A percentile compares a stretch with the other conserved stretches of the same genome.
phyloP scores from a whole-genome alignment of 352 stramenopile genomes.

The Phytopythium sindhum region DNA sequence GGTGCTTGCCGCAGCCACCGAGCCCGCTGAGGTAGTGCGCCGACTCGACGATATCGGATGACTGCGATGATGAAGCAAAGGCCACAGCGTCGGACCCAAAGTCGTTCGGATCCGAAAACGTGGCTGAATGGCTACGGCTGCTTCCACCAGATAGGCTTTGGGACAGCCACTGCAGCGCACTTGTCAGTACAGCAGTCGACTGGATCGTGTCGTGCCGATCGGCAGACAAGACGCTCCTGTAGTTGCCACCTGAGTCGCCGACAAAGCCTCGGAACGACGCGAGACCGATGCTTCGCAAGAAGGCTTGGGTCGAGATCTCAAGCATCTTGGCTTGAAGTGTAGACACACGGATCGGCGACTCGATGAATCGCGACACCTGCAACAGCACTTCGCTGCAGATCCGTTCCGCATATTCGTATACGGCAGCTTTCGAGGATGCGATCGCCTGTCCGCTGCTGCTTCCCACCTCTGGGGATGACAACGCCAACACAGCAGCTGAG shows the following conservation, averaged over 20 bases:
- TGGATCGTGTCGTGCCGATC: constrained; percentile 58
- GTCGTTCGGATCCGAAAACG: constrained; percentile 40
- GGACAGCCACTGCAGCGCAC: constrained; percentile 67
- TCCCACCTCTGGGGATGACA: constrained; percentile 33
- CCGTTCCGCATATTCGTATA: constrained; percentile 74
- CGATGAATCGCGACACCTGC: constrained; percentile 77
- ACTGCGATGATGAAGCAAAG: constrained; percentile 12
- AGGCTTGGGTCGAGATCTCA: constrained; percentile 69
- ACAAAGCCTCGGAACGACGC: constrained; percentile 77
- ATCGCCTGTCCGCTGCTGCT: constrained; percentile 22
- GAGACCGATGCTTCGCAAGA: constrained; percentile 74
- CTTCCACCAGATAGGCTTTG: constrained; percentile 10
- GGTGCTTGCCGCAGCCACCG: constrained; percentile 73
- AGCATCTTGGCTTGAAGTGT: constrained; percentile 73
- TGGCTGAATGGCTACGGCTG: neutral
- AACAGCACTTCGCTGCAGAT: constrained; percentile 86
- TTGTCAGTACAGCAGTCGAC: constrained; percentile 69
- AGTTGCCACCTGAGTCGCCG: constrained; percentile 39
- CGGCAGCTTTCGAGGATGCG: constrained; percentile 41
- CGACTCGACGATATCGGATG: constrained; percentile 27
- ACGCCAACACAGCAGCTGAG: constrained; percentile 55
- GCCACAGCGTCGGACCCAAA: constrained; percentile 23
- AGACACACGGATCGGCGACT: constrained; percentile 72
- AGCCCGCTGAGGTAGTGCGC: constrained; percentile 73
- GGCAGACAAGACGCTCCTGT: constrained; percentile 31